Conservation (phyloP, 208 protist species). For the Leishmania tropica region DNA sequence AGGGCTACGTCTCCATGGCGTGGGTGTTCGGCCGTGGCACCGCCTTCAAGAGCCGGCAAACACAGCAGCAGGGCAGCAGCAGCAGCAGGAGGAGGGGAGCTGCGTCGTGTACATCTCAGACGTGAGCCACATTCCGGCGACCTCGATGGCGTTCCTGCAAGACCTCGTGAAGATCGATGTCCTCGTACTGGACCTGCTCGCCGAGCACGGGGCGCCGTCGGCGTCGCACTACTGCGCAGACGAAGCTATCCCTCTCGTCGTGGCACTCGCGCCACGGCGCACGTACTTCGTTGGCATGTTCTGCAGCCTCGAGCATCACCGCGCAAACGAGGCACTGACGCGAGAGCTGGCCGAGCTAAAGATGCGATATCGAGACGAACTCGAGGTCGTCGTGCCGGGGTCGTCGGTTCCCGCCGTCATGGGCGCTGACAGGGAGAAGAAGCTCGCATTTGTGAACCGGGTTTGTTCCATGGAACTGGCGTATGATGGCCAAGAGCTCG, state of each 20-base stretch:
- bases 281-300: constrained; percentile 87
- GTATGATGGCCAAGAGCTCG: constrained; percentile 65
- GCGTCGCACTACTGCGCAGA: constrained; percentile 81
- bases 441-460: constrained; percentile 12
- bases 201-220: constrained; percentile 43
- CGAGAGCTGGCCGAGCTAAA: constrained; percentile 44
- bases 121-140: constrained; percentile 51
- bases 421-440: constrained; percentile 1
- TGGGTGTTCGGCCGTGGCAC: constrained; percentile 82
- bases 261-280: constrained; percentile 39
- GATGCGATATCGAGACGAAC: constrained; percentile 16
- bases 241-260: constrained; percentile 61
- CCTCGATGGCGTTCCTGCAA: constrained; percentile 64
- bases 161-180: constrained; percentile 86
- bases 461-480: constrained; percentile 69
- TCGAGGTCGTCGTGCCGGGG: neutral
- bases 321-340: constrained; percentile 42
- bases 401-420: neutral
- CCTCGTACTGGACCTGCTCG: constrained; percentile 76
- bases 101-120: constrained; percentile 90
- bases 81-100: constrained; percentile 18
- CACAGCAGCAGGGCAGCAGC: neutral
- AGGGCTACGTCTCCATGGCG: constrained; percentile 76
- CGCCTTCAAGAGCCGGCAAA: constrained; percentile 49
- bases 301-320: constrained; percentile 73